phyloP scores from a whole-genome alignment of 2,329 filamentous ascomycete species.

The Lithohypha guttulata region DNA sequence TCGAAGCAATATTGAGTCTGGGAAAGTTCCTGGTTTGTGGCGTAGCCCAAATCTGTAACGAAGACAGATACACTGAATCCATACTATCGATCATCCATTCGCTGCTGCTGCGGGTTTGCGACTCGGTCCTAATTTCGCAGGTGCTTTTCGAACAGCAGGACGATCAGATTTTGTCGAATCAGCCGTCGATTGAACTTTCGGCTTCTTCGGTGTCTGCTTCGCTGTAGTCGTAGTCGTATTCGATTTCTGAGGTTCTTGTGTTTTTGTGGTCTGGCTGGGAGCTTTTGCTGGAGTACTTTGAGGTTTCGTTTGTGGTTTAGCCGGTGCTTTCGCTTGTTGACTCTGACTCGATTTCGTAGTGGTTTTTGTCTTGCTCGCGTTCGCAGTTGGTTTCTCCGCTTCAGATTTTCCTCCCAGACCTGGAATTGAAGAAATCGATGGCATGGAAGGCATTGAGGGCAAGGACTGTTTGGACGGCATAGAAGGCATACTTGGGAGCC shows the following conservation, averaged over 20 bases:
- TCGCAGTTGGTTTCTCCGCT: neutral
- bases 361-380: neutral
- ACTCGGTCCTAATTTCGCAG: slow-evolving; percentile 10
- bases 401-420: slow-evolving; percentile 9
- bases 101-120: slow-evolving; percentile 6
- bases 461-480: slow-evolving; percentile 10
- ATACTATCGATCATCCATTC: slow-evolving; percentile 6
- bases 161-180: slow-evolving; percentile 2
- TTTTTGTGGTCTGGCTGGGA: neutral
- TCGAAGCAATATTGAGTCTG: no score
- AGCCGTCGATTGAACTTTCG: slow-evolving; percentile 7
- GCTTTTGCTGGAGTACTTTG: slow-evolving; percentile 4
- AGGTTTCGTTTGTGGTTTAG: slow-evolving; percentile 5
- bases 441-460: slow-evolving; percentile 9
- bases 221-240: neutral
- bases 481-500: slow-evolving; percentile 11
- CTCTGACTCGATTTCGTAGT: slow-evolving; percentile 6
- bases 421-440: slow-evolving; percentile 7
- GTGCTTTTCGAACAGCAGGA: slow-evolving; percentile 5
- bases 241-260: slow-evolving; percentile 1
- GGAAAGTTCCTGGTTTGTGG: no score
- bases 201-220: slow-evolving; percentile 6
- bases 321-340: slow-evolving; percentile 6
- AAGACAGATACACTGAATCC: no score
- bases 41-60: no score